Base-by-base conservation (phyloP, 768 basidiomycete genomes). In the Hygrocybe punicea region DNA sequence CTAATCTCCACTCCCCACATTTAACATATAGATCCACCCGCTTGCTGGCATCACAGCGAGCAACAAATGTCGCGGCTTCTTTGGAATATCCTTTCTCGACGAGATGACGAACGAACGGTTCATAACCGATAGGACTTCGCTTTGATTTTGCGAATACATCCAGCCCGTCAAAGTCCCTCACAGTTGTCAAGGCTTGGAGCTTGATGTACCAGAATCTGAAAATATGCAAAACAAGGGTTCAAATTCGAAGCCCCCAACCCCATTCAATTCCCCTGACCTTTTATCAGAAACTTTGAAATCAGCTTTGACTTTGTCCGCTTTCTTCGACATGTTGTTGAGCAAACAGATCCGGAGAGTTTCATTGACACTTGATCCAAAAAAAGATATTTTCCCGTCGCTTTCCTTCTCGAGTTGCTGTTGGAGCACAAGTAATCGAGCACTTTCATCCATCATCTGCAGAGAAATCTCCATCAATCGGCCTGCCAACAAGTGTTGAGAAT, bases 281-380 rank as follows among this genome's bases (percentile, higher is more conserved):
- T 95, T 98, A 67, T 98, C 97, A 1, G 93, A 84, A 1, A 99
- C 91, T 67, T 90, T 95, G 78, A 93, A 98, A 61, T 98, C 96
- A 1, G 78, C 77, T 67, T 89, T 87, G 58, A 96, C 71, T 66
- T 88, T 92, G 65, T 99, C 97, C 1, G 94, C 97, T 57, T 85
- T 81, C 73, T 95, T 98, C 17, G 82, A 73, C 76, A 95, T 79
- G 10, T 87, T 88, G 55, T 89, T 91, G 34, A 88, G 67, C 17
- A 98, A 69, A 60, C 93, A 91, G 25, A 76, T 75, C 21, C 84
- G 80, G 58, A 98, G 86, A 2, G 97, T 97, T 59, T 91, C 90
- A 64, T 90, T 94, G 54, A 97, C 78, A 64, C 89, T 93, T 50
- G 85, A 70, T 0, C 93, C 93, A 62, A 93, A 89, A 68, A 96